A percentile compares a stretch with the other conserved stretches of the same genome.
Evolutionary conservation across 2,329 filamentous ascomycete genomes (phyloP).

Genomic region (Davidsoniella eucalypti): DNA sequence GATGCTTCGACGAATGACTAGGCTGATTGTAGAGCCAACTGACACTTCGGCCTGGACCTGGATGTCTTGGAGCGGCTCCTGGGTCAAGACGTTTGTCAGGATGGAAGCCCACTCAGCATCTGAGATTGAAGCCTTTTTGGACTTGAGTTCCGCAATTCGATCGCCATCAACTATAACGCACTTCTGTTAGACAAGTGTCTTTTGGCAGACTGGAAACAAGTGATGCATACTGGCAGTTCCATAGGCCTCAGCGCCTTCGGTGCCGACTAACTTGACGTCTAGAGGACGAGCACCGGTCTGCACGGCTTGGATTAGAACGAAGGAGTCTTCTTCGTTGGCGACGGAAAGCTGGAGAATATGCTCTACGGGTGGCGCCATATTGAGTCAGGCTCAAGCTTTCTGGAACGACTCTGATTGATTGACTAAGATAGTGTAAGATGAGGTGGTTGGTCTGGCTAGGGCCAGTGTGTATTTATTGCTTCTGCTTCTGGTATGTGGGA

Average conservation of each 20-base stretch:
- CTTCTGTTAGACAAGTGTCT: too few relatives aligned
- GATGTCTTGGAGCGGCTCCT: constrained; percentile 34
- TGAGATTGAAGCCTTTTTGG: constrained; percentile 36
- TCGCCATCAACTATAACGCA: constrained; percentile 24
- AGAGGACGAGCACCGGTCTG: constrained; percentile 34
- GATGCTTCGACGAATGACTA: constrained; percentile 49
- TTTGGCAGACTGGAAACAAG: not conserved
- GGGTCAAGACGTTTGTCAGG: constrained; percentile 39
- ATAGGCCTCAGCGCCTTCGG: constrained; percentile 48
- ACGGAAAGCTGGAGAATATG: constrained; percentile 41
- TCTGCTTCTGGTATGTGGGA: too few relatives aligned
- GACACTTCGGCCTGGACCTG: constrained; percentile 43
- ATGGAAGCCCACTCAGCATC: constrained; percentile 51
- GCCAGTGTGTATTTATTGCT: too few relatives aligned
- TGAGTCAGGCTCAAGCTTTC: not conserved
- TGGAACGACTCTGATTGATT: too few relatives aligned
- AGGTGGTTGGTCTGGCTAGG: too few relatives aligned
- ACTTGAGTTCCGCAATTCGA: constrained; percentile 33
- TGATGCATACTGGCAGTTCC: constrained; percentile 35
- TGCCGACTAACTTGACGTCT: constrained; percentile 51
- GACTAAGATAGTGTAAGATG: too few relatives aligned
- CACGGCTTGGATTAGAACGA: constrained; percentile 44
- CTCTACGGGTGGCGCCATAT: not conserved
- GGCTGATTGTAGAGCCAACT: constrained; percentile 32
- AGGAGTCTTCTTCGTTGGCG: constrained; percentile 33